Base-by-base conservation (phyloP, 2,329 filamentous ascomycete species). In the Microdochium paspali region DNA sequence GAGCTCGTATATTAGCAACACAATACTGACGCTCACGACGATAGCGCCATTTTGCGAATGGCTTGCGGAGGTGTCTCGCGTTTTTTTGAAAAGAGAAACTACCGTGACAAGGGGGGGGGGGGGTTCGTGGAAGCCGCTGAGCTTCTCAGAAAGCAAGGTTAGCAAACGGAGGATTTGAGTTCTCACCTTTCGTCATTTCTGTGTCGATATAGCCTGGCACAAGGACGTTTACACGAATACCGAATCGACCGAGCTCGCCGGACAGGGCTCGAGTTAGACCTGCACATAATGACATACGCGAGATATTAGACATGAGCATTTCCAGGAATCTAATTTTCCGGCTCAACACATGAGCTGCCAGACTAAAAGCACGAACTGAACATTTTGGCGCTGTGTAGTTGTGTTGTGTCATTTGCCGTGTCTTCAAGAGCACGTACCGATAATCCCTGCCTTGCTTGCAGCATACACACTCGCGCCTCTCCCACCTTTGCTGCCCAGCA, bases 201-300 rank as follows among this genome's bases (percentile, higher is more conserved):
- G 87, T 91, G 48, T 85, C 73, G 54, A 94, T 83, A 69, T 91
- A 95, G 6, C 89, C 89, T 1, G 89, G 89, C 39, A 91, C 69
- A 53, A 95, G 79, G 24, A 84, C 84, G 66, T 95, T 95, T 44
- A 87, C 84, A 25, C 90, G 76, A 49, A 95, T 76, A 44, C 76
- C 76, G 44, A 72, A 69, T 50, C 70, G 66, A 46, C 77, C 77
- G 56, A 83, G 65, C 66, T 89, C 82, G 45, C 67, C 72, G 39
- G 81, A 81, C 3, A 88, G 68, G 47, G 82, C 78, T 49, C 82
- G 75, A 21, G 84, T 90, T 56, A 89, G 76, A 50, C 77, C 84
- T 85, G 59, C 50, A 57, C 49, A 23, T 44, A 24, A 47, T 44
- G 44, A 50, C 47, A 51, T 35, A 46, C 48, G 35, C 24, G 26